Evolutionary conservation across 2,329 filamentous ascomycete genomes (phyloP).

Genomic region (Plectosphaerella plurivora): DNA sequence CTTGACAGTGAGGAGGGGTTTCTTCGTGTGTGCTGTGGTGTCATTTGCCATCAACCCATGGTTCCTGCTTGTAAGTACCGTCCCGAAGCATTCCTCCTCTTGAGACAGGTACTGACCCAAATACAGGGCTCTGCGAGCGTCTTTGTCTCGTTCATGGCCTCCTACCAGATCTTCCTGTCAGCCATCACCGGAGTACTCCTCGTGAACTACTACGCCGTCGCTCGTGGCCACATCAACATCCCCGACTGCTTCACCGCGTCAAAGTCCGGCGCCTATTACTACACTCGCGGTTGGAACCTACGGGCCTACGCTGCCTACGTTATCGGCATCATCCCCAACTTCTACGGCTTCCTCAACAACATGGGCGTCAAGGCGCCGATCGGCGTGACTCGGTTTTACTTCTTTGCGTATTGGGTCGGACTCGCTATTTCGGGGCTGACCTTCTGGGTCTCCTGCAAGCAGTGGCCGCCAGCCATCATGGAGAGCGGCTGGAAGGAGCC

Average conservation of each 20-base stretch:
- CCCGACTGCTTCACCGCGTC: slow-evolving; percentile 5
- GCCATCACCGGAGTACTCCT: slow-evolving; percentile 36
- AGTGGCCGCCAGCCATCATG: slow-evolving; percentile 13
- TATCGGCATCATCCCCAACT: slow-evolving; percentile 30
- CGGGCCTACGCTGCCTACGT: slow-evolving; percentile 17
- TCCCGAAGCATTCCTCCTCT: background rate
- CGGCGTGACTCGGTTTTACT: slow-evolving; percentile 42
- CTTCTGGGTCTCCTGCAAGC: slow-evolving; percentile 14
- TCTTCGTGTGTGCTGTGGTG: slow-evolving; percentile 23
- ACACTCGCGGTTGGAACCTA: slow-evolving; percentile 8
- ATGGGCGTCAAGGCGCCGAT: slow-evolving; percentile 31
- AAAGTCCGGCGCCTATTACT: slow-evolving; percentile 7
- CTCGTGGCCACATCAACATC: background rate
- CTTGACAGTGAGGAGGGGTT: slow-evolving; percentile 30
- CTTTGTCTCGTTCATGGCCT: slow-evolving; percentile 32
- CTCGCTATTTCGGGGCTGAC: slow-evolving; percentile 35
- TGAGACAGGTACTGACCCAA: background rate
- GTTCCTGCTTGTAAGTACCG: slow-evolving; percentile 11
- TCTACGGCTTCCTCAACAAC: slow-evolving; percentile 34
- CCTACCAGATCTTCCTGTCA: slow-evolving; percentile 35
- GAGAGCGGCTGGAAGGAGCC: slow-evolving; percentile 14
- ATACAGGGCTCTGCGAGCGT: slow-evolving; percentile 21
- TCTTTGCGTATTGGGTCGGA: slow-evolving; percentile 49
- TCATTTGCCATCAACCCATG: slow-evolving; percentile 16
- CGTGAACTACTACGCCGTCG: slow-evolving; percentile 35